These are phyloP conservation scores for Lactarius tabidus DNA, from an alignment of 768 basidiomycete species.

Conservation along the genomic window DNA sequence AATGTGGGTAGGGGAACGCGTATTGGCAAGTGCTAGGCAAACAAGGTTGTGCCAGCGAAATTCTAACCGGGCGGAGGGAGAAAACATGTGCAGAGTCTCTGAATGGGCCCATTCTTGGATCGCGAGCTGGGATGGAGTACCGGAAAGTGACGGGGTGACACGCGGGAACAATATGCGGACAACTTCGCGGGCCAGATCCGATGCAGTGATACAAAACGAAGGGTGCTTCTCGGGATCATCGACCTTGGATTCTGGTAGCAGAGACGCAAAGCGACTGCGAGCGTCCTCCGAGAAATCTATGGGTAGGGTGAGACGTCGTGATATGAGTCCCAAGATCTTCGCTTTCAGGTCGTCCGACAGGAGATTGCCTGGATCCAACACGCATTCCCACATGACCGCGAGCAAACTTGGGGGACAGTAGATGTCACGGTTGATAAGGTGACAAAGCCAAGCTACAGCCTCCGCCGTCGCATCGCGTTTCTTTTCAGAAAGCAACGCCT, in stretches of 20 bases:
- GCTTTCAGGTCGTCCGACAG: constrained; percentile 33
- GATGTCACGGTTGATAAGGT: constrained; percentile 18
- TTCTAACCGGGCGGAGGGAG: constrained; percentile 6
- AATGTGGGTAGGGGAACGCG: constrained; percentile 2
- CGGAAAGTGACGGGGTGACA: constrained; percentile 3
- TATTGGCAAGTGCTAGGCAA: constrained; percentile 23
- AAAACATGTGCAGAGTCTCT: constrained; percentile 20
- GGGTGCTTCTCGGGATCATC: constrained; percentile 12
- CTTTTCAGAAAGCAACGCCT: constrained; percentile 16
- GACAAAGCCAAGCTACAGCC: constrained; percentile 14
- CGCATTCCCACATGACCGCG: constrained; percentile 40
- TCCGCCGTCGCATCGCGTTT: constrained; percentile 1
- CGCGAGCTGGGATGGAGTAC: constrained; percentile 18
- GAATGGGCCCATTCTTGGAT: constrained; percentile 21
- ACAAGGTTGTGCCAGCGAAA: constrained; percentile 25
- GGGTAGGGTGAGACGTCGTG: constrained; percentile 32
- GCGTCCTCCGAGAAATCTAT: constrained; percentile 25
- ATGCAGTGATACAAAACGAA: constrained; percentile 23
- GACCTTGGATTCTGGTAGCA: neutral
- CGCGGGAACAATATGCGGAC: constrained; percentile 21
- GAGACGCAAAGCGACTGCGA: constrained; percentile 4
- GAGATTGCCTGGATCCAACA: constrained; percentile 31
- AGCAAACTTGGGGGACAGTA: constrained; percentile 37
- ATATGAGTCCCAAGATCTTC: constrained; percentile 36
- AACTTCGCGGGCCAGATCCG: constrained; percentile 19